Conservation (phyloP, 345 rosid species). For the Capsella bursapastoris region DNA sequence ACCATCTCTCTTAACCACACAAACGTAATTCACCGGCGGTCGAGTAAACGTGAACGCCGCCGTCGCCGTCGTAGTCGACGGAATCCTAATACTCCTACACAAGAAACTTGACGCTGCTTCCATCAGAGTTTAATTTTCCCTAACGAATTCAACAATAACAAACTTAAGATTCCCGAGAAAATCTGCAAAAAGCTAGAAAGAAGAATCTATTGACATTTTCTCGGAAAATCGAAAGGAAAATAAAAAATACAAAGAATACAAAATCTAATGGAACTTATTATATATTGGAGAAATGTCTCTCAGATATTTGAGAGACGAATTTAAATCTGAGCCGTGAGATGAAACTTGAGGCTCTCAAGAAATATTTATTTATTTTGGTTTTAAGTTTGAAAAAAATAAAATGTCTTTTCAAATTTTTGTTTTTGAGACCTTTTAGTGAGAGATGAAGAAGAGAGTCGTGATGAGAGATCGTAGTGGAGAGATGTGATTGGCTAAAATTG, state of each 20-base stretch:
- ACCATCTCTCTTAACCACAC: conserved; percentile 34
- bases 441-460: conserved; percentile 5
- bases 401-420: not conserved
- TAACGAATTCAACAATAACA: not conserved
- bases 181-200: conserved; percentile 15
- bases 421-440: not conserved
- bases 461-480: conserved; percentile 48
- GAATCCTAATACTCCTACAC: conserved; percentile 54
- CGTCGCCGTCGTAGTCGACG: conserved; percentile 44
- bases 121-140: conserved; percentile 41
- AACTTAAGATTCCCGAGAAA: conserved; percentile 19
- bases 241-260: conserved; percentile 8
- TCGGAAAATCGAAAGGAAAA: conserved; percentile 10
- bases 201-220: conserved; percentile 30
- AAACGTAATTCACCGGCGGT: conserved; percentile 48
- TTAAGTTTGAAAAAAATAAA: conserved; percentile 6
- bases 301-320: conserved; percentile 35
- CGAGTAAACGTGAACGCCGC: conserved; percentile 42
- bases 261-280: conserved; percentile 22
- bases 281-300: not conserved
- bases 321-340: conserved; percentile 40
- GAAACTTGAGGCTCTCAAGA: conserved; percentile 48
- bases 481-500: conserved; percentile 55
- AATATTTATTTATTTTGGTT: not conserved
- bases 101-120: conserved; percentile 54